Conservation (phyloP, 192 early-diverging fungal species). For the Coemansia sp. region DNA sequence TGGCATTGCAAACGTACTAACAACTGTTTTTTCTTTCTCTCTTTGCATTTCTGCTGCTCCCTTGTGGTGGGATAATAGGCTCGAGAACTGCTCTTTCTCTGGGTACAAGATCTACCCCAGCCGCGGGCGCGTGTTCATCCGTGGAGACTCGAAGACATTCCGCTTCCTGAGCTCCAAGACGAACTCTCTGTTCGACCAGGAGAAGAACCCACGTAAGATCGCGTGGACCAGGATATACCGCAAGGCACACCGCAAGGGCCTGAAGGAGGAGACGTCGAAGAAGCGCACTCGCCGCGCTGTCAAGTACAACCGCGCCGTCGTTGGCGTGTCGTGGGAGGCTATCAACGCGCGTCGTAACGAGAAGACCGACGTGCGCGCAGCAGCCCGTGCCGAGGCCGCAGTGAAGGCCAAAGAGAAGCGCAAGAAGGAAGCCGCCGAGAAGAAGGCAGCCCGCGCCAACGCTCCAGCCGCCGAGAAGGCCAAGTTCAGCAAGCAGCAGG, state of each 20-base stretch:
- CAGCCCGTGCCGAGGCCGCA: slow-evolving; percentile 83
- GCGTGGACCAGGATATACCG: slow-evolving; percentile 97
- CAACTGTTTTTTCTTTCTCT: not conserved
- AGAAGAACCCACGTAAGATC: slow-evolving; percentile 97
- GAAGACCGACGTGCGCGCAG: slow-evolving; percentile 93
- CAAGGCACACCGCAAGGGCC: slow-evolving; percentile 99
- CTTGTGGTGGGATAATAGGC: slow-evolving; percentile 53
- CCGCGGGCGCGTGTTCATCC: slow-evolving; percentile 93
- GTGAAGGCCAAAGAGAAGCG: slow-evolving; percentile 90
- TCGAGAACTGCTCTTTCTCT: slow-evolving; percentile 95
- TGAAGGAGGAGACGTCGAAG: slow-evolving; percentile 93
- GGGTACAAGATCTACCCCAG: slow-evolving; percentile 99
- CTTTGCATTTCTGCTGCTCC: not conserved
- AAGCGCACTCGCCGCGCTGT: slow-evolving; percentile 93
- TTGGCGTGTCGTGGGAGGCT: slow-evolving; percentile 91
- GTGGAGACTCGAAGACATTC: slow-evolving; percentile 82
- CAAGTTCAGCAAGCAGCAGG: slow-evolving; percentile 50
- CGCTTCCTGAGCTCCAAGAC: slow-evolving; percentile 97
- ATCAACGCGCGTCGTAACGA: slow-evolving; percentile 97
- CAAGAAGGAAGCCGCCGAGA: slow-evolving; percentile 83
- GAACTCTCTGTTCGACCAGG: slow-evolving; percentile 96
- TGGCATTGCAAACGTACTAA: not conserved
- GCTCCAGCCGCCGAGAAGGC: slow-evolving; percentile 39
- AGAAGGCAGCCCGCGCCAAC: slow-evolving; percentile 84
- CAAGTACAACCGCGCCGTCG: slow-evolving; percentile 95